Base-by-base conservation (phyloP, 345 rosid genomes). In the Acer saccharum region DNA sequence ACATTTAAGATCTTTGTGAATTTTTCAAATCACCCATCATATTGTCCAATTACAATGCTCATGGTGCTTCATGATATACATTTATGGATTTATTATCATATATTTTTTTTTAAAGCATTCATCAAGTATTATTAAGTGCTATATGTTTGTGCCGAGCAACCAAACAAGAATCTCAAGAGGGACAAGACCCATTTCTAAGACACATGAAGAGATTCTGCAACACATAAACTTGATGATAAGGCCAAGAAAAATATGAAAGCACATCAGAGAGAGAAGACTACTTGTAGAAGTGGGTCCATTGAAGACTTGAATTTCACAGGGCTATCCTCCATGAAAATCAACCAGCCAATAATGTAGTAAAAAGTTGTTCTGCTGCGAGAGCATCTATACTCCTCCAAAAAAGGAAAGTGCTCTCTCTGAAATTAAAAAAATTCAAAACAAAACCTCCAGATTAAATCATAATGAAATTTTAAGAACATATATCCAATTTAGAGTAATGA, bases 371-470 rank as follows among this genome's bases (percentile, higher is more conserved):
- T 90, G 89, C 94, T 97, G 80, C 98, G 97, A 20, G 96, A 91
- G 83, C 98, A 92, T 90, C 97, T 89, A 77, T 87, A 87, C 76
- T 97, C 95, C 77, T 90, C 99, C 72, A 97, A 76, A 84, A 97
- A 97, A 18, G 97, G 98, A 83, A 97, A 97, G 79, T 89, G 97
- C 84, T 97, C 99, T 86, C 96, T 90, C 99, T 97, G 92, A 77
- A 85, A 83, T 81, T 55, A 82, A 68, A 74, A 77, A 35, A 77
- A 35, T 71, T 63, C 62, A 66, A 73, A 43, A 72, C 69, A 68
- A n/a, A 55, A 50, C 32, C n/a, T 21, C 63, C 44, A 71, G n/a
- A 39, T 52, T 6, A 68, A 55, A 65, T 78, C 62, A 46, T 63
- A 10, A 27, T 69, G 2, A 25, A 27, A 55, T 16, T 20, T 74